Evolutionary conservation across 441 rosid genomes (phyloP).

Genomic region (Kokia cookei): DNA sequence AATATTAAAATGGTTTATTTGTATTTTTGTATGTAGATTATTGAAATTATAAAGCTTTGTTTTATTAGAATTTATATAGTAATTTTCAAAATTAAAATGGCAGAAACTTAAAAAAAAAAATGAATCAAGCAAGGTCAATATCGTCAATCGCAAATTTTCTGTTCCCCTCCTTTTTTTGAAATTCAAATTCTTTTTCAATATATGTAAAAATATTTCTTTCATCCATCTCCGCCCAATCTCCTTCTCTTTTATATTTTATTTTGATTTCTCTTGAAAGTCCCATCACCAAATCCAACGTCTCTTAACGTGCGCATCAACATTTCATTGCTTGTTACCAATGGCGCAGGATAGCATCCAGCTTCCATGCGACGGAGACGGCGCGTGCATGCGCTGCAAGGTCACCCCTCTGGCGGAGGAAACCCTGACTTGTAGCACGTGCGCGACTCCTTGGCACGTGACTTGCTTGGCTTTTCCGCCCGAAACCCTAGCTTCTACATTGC

Average conservation of each 20-base stretch:
- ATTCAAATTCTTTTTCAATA: background rate
- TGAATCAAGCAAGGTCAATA: no score
- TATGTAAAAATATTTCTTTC: background rate
- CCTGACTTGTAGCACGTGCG: conserved; percentile 37
- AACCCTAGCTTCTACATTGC: conserved; percentile 6
- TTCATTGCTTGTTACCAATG: conserved; percentile 16
- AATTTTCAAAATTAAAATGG: background rate
- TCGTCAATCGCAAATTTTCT: background rate
- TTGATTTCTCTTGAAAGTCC: no score
- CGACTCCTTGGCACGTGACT: conserved; percentile 41
- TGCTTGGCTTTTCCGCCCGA: conserved; percentile 11
- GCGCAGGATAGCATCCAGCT: conserved; percentile 36
- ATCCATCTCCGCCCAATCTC: no score
- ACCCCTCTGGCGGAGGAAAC: conserved; percentile 33
- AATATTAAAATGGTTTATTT: no score
- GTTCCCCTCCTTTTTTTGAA: background rate
- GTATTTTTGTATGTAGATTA: no score
- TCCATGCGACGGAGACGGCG: conserved; percentile 51
- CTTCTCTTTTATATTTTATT: background rate
- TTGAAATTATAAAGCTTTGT: background rate
- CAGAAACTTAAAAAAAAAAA: background rate
- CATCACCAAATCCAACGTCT: background rate
- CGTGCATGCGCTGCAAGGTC: conserved; percentile 39
- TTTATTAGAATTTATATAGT: background rate
- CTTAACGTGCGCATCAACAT: background rate